Percentiles rank a stretch among this genome's conserved stretches.
phyloP scores from a whole-genome alignment of 2,329 filamentous ascomycete genomes.

The Aspergillus sergii region DNA sequence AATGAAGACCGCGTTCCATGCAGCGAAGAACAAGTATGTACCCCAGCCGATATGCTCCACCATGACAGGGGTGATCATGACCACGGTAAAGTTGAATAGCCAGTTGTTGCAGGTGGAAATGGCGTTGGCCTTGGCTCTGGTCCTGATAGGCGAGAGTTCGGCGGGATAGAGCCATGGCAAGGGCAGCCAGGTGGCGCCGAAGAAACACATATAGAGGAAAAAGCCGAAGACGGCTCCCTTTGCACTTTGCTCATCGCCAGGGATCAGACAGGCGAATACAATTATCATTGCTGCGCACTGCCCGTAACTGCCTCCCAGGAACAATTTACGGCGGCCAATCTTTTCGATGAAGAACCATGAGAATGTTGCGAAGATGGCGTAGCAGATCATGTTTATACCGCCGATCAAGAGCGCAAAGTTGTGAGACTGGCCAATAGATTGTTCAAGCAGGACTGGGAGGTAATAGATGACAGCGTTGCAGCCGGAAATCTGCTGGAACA shows the following conservation, averaged over 20 bases:
- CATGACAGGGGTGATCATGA: conserved; percentile 47
- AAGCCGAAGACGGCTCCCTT: conserved; percentile 22
- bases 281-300: conserved; percentile 19
- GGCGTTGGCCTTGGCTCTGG: conserved; percentile 52
- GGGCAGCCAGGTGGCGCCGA: conserved; percentile 52
- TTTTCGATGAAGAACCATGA: conserved; percentile 22
- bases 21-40: conserved; percentile 38
- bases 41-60: conserved; percentile 34
- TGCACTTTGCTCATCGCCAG: conserved; percentile 10
- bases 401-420: conserved; percentile 18
- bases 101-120: conserved; percentile 52
- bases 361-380: conserved; percentile 20
- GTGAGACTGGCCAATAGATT: conserved; percentile 15
- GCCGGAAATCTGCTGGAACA: conserved; percentile 19
- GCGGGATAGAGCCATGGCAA: conserved; percentile 56
- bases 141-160: conserved; percentile 52
- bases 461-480: conserved; percentile 23
- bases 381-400: conserved; percentile 21
- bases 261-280: conserved; percentile 18
- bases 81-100: conserved; percentile 53
- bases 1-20: conserved; percentile 41
- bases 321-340: conserved; percentile 18
- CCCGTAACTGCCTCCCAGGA: conserved; percentile 16
- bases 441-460: conserved; percentile 15
- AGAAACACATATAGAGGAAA: conserved; percentile 25